Base-by-base conservation (phyloP, 495 filamentous ascomycete species). In the Talaromyces thailandensis region DNA sequence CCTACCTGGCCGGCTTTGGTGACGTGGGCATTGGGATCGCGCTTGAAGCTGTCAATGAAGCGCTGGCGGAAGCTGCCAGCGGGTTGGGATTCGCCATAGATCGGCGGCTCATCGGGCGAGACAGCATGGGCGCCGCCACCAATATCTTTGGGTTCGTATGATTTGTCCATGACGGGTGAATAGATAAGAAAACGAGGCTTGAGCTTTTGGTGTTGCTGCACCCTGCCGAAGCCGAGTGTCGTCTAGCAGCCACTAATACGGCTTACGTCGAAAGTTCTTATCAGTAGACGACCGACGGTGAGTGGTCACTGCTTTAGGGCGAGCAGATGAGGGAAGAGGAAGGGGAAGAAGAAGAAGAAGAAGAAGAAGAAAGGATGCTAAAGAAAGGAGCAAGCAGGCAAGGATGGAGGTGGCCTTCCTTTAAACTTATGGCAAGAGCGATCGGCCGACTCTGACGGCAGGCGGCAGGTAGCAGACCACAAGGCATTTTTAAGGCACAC, bases 11-110 rank as follows among this genome's bases (percentile, higher is more conserved):
- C 77, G 35, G 78, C 80, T 24, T 82, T 79, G 25, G 83, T 86
- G 28, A 87, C 78, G 55, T 79, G 79, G 4, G 80, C 76, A 68
- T 85, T 84, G 2, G 91, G 90, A 64, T 96, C 92, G 28, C 87
- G 80, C 67, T 86, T 86, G 80, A 98, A 96, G 68, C 90, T 88
- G 72, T 96, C 86, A 61, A 89, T 62, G 63, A 92, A 76, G 25
- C 82, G 81, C 12, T 73, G 69, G 0, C 82, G 56, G 7, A 79
- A 67, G 56, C 67, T 66, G 11, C 63, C 71, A 2, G 73, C 70
- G 1, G 66, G n/a, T 24, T 69, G 62, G 3, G 74, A 66, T 55
- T 80, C 72, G 26, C 79, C 79, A 63, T 80, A 81, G 35, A 60
- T 58, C 0, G 76, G 75, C 26, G 70, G 63, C 12, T 66, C 63